These are phyloP conservation scores for Coprinopsis strossmayeri DNA, from an alignment of 768 basidiomycete genomes.

Conservation along the genomic window DNA sequence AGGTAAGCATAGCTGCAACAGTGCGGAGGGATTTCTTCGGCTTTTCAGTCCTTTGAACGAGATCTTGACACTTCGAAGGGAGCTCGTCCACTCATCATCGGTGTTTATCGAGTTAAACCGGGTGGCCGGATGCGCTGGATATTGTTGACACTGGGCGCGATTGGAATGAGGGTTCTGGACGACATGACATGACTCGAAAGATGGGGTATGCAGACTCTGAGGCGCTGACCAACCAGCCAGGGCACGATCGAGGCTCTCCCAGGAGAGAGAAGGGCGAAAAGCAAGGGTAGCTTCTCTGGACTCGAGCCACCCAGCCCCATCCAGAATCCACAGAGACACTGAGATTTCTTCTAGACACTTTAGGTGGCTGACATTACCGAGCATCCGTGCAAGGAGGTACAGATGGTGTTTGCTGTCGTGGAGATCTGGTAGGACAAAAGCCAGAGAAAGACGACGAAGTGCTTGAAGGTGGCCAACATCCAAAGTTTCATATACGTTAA, in stretches of 20 bases:
- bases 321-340: neutral
- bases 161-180: neutral
- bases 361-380: neutral
- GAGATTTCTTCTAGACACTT: constrained; percentile 1
- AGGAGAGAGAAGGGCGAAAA: constrained; percentile 6
- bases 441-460: constrained; percentile 5
- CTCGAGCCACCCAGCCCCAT: neutral
- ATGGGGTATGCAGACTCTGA: neutral
- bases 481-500: constrained; percentile 1
- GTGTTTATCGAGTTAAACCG: too few species aligned
- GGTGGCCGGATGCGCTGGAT: neutral
- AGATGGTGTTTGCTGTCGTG: constrained; percentile 2
- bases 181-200: neutral
- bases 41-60: neutral
- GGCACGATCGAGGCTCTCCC: constrained; percentile 1
- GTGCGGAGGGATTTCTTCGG: neutral
- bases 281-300: neutral
- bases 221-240: neutral
- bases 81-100: too few species aligned
- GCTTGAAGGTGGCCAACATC: constrained; percentile 1
- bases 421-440: neutral
- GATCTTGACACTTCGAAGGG: neutral
- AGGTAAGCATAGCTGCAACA: constrained; percentile 4
- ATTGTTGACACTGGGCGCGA: neutral
- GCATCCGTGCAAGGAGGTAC: constrained; percentile 1